Evolutionary conservation across 1,139 yeast genomes (phyloP).

Genomic region (Hyphopichia khmerensis): DNA sequence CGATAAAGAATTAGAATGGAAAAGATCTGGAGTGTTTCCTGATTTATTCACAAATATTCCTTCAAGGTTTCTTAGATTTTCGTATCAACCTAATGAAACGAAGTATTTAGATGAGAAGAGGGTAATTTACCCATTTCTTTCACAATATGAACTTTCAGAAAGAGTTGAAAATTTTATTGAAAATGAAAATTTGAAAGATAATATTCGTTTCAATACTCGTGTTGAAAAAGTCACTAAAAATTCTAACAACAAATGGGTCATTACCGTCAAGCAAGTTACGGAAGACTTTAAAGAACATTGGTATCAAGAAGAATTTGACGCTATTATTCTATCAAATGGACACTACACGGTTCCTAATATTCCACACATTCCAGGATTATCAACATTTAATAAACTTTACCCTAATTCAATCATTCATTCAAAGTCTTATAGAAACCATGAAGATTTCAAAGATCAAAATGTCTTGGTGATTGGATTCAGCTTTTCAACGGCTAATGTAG

Average conservation of each 20-base stretch:
- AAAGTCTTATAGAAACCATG: constrained; percentile 54
- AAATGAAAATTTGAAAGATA: constrained; percentile 24
- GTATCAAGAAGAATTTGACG: constrained; percentile 46
- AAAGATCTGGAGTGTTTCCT: constrained; percentile 40
- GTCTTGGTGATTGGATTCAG: constrained; percentile 53
- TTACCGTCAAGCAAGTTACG: constrained; percentile 31
- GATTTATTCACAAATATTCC: constrained; percentile 50
- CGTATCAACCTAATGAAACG: constrained; percentile 31
- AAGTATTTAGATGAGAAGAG: constrained; percentile 23
- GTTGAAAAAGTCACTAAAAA: constrained; percentile 39
- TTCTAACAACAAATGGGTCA: constrained; percentile 39
- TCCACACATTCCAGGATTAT: constrained; percentile 52
- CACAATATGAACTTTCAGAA: constrained; percentile 35
- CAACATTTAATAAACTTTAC: constrained; percentile 42
- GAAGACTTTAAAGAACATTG: constrained; percentile 25
- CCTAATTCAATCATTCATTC: constrained; percentile 59
- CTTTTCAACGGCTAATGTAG: constrained; percentile 48
- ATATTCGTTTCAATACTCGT: constrained; percentile 37
- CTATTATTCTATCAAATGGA: constrained; percentile 52
- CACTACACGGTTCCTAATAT: constrained; percentile 53
- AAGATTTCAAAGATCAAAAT: constrained; percentile 40
- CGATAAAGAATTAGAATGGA: constrained; percentile 34
- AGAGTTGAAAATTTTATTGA: constrained; percentile 30
- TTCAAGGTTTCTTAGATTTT: constrained; percentile 39
- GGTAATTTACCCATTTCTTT: constrained; percentile 37